phyloP scores from a whole-genome alignment of 2,329 filamentous ascomycete genomes.

The Venturia pyrina region DNA sequence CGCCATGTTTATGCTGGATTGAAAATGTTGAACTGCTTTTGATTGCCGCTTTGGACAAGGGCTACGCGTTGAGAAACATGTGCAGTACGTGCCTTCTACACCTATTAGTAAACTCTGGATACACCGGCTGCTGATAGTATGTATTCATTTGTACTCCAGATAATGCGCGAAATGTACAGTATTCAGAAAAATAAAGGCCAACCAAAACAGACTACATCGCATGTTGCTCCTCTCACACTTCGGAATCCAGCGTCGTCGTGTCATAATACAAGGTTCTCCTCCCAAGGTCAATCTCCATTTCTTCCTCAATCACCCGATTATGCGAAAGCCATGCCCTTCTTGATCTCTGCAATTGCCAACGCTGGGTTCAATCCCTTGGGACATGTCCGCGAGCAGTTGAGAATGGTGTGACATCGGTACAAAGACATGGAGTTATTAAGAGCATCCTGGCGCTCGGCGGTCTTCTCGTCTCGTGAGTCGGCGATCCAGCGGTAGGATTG shows the following conservation, averaged over 20 bases:
- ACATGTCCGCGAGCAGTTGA: slow-evolving; percentile 96
- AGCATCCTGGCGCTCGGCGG: slow-evolving; percentile 73
- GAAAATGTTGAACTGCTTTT: too few relatives aligned
- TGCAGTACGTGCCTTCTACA: too few relatives aligned
- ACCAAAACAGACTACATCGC: not conserved
- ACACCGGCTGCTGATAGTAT: not conserved
- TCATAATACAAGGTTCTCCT: slow-evolving; percentile 4
- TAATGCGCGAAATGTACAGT: not conserved
- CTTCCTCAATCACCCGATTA: not conserved
- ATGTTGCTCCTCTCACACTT: not conserved
- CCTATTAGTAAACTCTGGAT: too few relatives aligned
- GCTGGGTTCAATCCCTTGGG: slow-evolving; percentile 98
- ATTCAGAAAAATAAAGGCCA: not conserved
- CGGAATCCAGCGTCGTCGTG: not conserved
- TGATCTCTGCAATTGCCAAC: slow-evolving; percentile 91
- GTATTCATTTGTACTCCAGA: not conserved
- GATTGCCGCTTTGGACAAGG: too few relatives aligned
- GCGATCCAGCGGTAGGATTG: slow-evolving; percentile 97
- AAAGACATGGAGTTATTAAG: slow-evolving; percentile 98
- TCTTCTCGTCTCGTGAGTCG: slow-evolving; percentile 89
- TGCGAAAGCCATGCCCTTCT: slow-evolving; percentile 77
- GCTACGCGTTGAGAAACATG: too few relatives aligned
- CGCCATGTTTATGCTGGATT: too few relatives aligned
- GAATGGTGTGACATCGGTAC: slow-evolving; percentile 98
- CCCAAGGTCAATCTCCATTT: not conserved